phyloP scores from a whole-genome alignment of 768 basidiomycete genomes.

The Russula foetens region DNA sequence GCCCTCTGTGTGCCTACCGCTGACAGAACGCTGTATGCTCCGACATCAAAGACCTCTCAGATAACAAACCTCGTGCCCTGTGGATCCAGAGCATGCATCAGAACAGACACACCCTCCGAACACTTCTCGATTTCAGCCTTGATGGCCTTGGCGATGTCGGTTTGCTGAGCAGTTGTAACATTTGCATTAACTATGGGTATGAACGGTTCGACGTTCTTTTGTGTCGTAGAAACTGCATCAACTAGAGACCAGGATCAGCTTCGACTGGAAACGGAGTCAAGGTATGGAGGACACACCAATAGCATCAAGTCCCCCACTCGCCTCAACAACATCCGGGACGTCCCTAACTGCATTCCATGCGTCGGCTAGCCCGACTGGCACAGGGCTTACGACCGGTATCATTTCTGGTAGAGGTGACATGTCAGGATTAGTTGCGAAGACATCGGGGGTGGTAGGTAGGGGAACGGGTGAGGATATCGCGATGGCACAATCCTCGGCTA shows the following conservation, averaged over 20 bases:
- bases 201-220: neutral
- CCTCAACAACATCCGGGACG: neutral
- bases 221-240: neutral
- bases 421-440: neutral
- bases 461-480: slow-evolving; percentile 23
- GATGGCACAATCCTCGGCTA: neutral
- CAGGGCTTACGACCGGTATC: neutral
- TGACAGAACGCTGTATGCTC: too few relatives aligned
- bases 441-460: neutral
- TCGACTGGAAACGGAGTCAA: rapidly evolving
- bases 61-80: too few relatives aligned
- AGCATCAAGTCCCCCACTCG: neutral
- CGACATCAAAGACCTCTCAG: too few relatives aligned
- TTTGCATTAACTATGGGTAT: neutral
- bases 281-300: neutral
- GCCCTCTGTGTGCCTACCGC: too few relatives aligned
- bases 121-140: slow-evolving; percentile 21
- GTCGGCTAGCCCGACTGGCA: neutral
- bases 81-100: slow-evolving; percentile 26
- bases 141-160: neutral
- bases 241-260: neutral
- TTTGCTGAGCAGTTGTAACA: neutral
- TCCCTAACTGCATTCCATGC: neutral
- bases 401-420: neutral
- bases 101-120: slow-evolving; percentile 22